phyloP scores from a whole-genome alignment of 441 rosid species.

The Viola pubescens region DNA sequence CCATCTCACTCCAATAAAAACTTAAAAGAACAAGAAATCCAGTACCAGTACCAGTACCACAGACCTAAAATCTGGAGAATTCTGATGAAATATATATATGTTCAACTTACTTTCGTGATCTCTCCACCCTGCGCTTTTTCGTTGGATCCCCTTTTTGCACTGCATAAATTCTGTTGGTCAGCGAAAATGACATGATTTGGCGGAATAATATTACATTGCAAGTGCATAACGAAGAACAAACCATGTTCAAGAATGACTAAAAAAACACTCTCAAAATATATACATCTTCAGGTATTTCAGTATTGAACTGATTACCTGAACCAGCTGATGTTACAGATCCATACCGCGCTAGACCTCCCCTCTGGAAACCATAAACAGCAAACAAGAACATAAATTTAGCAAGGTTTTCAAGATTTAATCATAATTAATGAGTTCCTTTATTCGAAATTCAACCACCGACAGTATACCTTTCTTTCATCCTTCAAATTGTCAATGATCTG shows the following conservation, averaged over 20 bases:
- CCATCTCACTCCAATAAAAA: not conserved
- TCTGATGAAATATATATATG: not conserved
- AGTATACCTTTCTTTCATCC: slow-evolving; percentile 50
- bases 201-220: not conserved
- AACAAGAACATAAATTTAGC: slow-evolving; percentile 10
- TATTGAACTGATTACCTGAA: slow-evolving; percentile 34
- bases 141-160: slow-evolving; percentile 59
- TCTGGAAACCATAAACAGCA: slow-evolving; percentile 24
- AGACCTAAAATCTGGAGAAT: not conserved
- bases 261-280: not conserved
- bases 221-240: not conserved
- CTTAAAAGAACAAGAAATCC: not conserved
- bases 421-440: not conserved
- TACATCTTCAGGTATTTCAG: not conserved
- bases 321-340: slow-evolving; percentile 50
- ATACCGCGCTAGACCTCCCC: slow-evolving; percentile 40
- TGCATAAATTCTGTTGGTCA: slow-evolving; percentile 31
- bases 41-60: not conserved
- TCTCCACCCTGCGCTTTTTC: slow-evolving; percentile 66
- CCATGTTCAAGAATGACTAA: not conserved
- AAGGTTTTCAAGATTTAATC: slow-evolving; percentile 2
- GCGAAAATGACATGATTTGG: not conserved
- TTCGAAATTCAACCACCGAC: not conserved
- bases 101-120: slow-evolving; percentile 58
- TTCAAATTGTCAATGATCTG: slow-evolving; percentile 50